Conservation (phyloP, 2,329 filamentous ascomycete species). For the Penicillium sp. region DNA sequence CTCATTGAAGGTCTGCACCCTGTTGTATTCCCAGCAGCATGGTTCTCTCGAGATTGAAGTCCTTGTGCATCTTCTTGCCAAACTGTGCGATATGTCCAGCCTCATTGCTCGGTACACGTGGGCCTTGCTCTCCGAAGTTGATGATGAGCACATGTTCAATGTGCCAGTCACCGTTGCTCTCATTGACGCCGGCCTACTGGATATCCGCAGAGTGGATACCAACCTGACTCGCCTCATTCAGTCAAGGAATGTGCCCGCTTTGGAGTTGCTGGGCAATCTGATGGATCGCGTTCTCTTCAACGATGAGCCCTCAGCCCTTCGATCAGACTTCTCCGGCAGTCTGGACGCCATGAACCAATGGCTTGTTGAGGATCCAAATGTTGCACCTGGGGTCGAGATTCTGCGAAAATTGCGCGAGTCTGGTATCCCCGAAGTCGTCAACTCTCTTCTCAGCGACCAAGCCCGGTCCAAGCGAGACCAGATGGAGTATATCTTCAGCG, state of each 20-base stretch:
- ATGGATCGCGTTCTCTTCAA: constrained; percentile 75
- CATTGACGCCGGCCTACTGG: constrained; percentile 57
- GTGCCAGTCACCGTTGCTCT: constrained; percentile 59
- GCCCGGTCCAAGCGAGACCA: constrained; percentile 67
- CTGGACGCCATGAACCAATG: constrained; percentile 77
- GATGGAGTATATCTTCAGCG: constrained; percentile 90
- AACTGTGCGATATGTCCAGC: constrained; percentile 60
- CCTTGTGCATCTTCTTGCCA: constrained; percentile 57
- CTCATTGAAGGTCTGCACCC: constrained; percentile 55
- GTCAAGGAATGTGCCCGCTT: constrained; percentile 64
- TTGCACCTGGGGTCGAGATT: constrained; percentile 65
- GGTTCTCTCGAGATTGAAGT: constrained; percentile 60
- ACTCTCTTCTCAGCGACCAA: constrained; percentile 55
- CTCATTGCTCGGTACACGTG: constrained; percentile 53
- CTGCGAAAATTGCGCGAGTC: constrained; percentile 60
- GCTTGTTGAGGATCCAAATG: constrained; percentile 68
- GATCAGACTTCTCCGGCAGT: constrained; percentile 80
- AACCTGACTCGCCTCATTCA: constrained; percentile 70
- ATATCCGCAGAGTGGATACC: constrained; percentile 63
- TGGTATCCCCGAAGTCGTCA: constrained; percentile 54
- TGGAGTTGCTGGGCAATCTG: constrained; percentile 76
- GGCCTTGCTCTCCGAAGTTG: constrained; percentile 48
- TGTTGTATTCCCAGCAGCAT: constrained; percentile 54
- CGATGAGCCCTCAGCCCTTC: constrained; percentile 71
- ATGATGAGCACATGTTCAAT: constrained; percentile 61